Evolutionary conservation across 306 rosid species (phyloP).

Genomic region (Echinosophora koreensis): DNA sequence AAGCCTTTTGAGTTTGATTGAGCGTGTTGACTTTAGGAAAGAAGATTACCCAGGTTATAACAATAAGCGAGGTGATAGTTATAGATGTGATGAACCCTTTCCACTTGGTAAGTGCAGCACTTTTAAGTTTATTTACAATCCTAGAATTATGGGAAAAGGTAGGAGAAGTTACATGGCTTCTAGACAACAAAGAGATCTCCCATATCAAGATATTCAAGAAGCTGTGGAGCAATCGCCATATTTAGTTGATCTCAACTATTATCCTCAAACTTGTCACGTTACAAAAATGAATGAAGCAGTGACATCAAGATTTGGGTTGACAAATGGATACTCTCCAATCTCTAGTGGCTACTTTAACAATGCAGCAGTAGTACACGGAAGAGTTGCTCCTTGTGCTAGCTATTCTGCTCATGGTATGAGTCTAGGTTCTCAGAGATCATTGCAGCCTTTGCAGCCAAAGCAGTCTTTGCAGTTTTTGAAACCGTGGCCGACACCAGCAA

Average conservation of each 20-base stretch:
- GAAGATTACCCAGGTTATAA: no score
- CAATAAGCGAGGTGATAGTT: no score
- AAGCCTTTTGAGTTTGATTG: constrained; percentile 43
- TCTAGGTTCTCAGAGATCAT: neutral
- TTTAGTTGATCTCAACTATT: constrained; percentile 21
- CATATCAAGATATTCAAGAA: neutral
- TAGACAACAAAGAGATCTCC: constrained; percentile 19
- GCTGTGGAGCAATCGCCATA: constrained; percentile 7
- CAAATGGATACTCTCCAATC: constrained; percentile 23
- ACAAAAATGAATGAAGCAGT: neutral
- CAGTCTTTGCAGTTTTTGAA: neutral
- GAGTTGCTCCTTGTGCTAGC: constrained; percentile 7
- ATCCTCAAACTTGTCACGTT: constrained; percentile 31
- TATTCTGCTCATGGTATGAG: constrained; percentile 1
- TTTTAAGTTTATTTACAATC: constrained; percentile 50
- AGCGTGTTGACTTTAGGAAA: constrained; percentile 52
- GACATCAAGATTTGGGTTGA: neutral
- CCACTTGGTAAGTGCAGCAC: no score
- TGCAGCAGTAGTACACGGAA: constrained; percentile 11
- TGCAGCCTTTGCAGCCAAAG: constrained; percentile 31
- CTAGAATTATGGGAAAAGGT: no score
- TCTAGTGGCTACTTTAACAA: constrained; percentile 3
- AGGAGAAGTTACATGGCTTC: no score
- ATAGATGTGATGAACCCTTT: no score
- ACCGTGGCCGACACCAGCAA: constrained; percentile 1